Percentiles rank a stretch among this genome's conserved stretches.
Conservation (phyloP, 1,139 yeast genomes). For the Yamadazyma epiphylla region DNA sequence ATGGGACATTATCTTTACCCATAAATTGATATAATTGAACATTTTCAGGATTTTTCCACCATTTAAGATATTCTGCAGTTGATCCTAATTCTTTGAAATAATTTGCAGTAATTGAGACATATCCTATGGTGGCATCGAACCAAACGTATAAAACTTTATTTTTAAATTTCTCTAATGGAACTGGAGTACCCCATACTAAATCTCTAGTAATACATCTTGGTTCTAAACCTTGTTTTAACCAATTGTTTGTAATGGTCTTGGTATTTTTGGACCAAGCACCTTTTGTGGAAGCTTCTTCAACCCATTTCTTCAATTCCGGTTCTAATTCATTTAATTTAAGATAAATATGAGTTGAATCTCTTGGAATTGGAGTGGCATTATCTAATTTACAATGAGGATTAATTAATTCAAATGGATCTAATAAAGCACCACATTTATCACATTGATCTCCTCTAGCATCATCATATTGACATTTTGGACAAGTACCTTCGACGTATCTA, state of each 20-base stretch:
- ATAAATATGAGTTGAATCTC: slow-evolving; percentile 82
- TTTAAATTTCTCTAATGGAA: slow-evolving; percentile 74
- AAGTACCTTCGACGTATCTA: slow-evolving; percentile 94
- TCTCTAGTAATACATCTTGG: slow-evolving; percentile 98
- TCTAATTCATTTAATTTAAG: slow-evolving; percentile 81
- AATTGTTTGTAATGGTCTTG: slow-evolving; percentile 78
- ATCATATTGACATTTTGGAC: slow-evolving; percentile 91
- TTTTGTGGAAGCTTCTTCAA: slow-evolving; percentile 55
- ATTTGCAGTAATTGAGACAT: slow-evolving; percentile 91
- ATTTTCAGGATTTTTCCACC: slow-evolving; percentile 90
- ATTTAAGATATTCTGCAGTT: slow-evolving; percentile 60
- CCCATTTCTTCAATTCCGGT: slow-evolving; percentile 70
- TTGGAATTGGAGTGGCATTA: slow-evolving; percentile 72
- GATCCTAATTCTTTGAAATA: slow-evolving; percentile 58
- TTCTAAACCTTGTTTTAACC: slow-evolving; percentile 90
- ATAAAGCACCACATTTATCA: slow-evolving; percentile 87
- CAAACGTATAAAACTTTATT: slow-evolving; percentile 94
- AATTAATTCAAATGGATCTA: slow-evolving; percentile 89
- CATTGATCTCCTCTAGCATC: slow-evolving; percentile 99
- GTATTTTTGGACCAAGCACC: slow-evolving; percentile 94
- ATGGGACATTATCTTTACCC: slow-evolving; percentile 99
- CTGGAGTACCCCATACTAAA: slow-evolving; percentile 97
- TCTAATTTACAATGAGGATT: slow-evolving; percentile 95
- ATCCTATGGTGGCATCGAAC: slow-evolving; percentile 98
- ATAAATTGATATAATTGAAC: slow-evolving; percentile 91